phyloP scores from a whole-genome alignment of 1,284 basidiomycete species.

The Apiotrichum veenhuisii region DNA sequence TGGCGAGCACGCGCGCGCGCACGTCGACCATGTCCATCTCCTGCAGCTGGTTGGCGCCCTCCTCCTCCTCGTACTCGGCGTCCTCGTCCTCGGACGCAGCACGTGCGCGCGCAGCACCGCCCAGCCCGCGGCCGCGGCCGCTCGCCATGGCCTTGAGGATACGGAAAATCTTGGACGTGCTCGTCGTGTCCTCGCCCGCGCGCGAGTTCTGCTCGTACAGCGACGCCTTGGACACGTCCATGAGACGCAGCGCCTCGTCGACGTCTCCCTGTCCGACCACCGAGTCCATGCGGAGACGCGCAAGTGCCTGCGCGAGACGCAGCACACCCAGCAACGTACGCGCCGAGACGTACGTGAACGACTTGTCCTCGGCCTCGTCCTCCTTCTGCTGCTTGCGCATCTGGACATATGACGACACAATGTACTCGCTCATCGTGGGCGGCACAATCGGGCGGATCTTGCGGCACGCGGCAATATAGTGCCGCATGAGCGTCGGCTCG shows the following conservation, averaged over 20 bases:
- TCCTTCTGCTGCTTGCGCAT: conserved; percentile 89
- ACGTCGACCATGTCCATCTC: conserved; percentile 71
- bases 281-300: conserved; percentile 79
- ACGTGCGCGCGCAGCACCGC: conserved; percentile 45
- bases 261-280: conserved; percentile 81
- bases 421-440: conserved; percentile 79
- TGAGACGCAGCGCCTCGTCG: conserved; percentile 91
- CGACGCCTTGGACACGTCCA: conserved; percentile 93
- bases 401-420: conserved; percentile 93
- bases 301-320: conserved; percentile 89
- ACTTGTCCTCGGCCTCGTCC: conserved; percentile 81
- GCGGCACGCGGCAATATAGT: conserved; percentile 94
- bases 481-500: conserved; percentile 82
- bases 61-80: conserved; percentile 57
- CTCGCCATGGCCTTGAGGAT: conserved; percentile 80
- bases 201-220: conserved; percentile 68
- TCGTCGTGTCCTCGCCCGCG: conserved; percentile 65
- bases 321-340: conserved; percentile 92
- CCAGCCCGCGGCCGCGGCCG: conserved; percentile 47
- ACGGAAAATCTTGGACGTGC: conserved; percentile 76
- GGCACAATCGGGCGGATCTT: conserved; percentile 83
- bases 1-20: conserved; percentile 72
- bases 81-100: conserved; percentile 56
- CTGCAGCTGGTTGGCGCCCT: conserved; percentile 62
- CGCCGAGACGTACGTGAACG: conserved; percentile 92